A percentile compares a stretch with the other conserved stretches of the same genome.
These are phyloP conservation scores for Hyaloscypha bicolor DNA, from an alignment of 495 filamentous ascomycete species.

Conservation along the genomic window DNA sequence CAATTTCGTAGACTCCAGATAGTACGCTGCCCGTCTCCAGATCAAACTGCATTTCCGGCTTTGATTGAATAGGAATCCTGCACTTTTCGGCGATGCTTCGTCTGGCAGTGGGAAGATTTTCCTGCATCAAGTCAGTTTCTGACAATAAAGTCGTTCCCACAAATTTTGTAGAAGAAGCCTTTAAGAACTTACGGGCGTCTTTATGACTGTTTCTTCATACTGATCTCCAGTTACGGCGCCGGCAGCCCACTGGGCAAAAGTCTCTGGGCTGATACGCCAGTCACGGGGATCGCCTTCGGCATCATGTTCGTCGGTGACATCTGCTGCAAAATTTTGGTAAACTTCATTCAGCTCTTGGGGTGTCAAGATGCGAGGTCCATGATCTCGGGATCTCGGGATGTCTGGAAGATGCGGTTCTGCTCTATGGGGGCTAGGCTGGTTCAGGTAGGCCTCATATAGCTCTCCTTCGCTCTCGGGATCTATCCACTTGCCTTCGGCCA, in stretches of 20 bases:
- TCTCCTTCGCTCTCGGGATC: constrained; percentile 29
- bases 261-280: constrained; percentile 20
- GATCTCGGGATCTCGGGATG: neutral
- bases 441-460: constrained; percentile 18
- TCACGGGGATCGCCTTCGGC: constrained; percentile 29
- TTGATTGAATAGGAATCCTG: neutral
- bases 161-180: neutral
- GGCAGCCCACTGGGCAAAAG: constrained; percentile 28
- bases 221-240: constrained; percentile 17
- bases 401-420: constrained; percentile 2
- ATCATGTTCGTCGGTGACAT: constrained; percentile 22
- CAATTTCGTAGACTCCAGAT: constrained; percentile 13
- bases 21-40: constrained; percentile 17
- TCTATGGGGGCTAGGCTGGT: neutral
- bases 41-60: constrained; percentile 19
- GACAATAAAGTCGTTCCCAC: neutral
- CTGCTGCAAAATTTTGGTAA: constrained; percentile 15
- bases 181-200: constrained; percentile 7
- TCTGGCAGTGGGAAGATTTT: neutral
- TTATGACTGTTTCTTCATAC: constrained; percentile 7
- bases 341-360: constrained; percentile 16
- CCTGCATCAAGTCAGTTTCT: neutral
- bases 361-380: constrained; percentile 13
- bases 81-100: neutral
- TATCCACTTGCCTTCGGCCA: constrained; percentile 26